Base-by-base conservation (phyloP, 306 rosid genomes). In the Crataegus laevigata region DNA sequence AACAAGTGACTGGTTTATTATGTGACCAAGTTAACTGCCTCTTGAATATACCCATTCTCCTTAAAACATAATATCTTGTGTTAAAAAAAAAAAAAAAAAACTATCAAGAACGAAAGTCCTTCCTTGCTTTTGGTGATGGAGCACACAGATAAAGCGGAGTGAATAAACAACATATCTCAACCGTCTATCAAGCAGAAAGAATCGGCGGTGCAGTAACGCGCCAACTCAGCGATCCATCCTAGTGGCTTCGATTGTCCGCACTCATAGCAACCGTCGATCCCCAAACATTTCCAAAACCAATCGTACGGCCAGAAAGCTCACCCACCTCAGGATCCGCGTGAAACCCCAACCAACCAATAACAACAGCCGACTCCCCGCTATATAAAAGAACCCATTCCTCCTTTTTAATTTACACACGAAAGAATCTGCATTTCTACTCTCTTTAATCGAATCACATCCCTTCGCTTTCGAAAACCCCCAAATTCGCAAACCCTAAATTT, bases 271-370 rank as follows among this genome's bases (percentile, higher is more conserved):
- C 77, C 81, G 84, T 78, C 34, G 9, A 70, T 71, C 19, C 0
- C 10, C 0, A 0, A 1, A 13, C 24, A 6, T 30, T 22, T 1
- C 0, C 0, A 1, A 66, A 15, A 6, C 26, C 1, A 5, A 74
- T 47, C 34, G 2, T 9, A 82, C 82, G 66, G 73, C 3, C 12
- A 1, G 8, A 5, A 0, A 29, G 0, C 8, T 0, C 0, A 0
- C 0, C 75, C 89, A 72, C 21, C 42, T 73, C 91, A 79, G 4
- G 26, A 85, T 88, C 89, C 82, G 77, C 65, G 72, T 6, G 42
- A 75, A 59, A 5, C 17, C 24, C 24, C 21, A 1, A 4, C 0
- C 0, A 29, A 1, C 88, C 85, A 87, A 84, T 87, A 3, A 60
- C 22, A 69, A 8, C 51, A 8, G 21, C 47, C 45, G 21, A 32